Evolutionary conservation across 495 filamentous ascomycete species (phyloP), one percentile per base, ranked within the genome.

Genomic region (Recurvomyces mirabilis): DNA sequence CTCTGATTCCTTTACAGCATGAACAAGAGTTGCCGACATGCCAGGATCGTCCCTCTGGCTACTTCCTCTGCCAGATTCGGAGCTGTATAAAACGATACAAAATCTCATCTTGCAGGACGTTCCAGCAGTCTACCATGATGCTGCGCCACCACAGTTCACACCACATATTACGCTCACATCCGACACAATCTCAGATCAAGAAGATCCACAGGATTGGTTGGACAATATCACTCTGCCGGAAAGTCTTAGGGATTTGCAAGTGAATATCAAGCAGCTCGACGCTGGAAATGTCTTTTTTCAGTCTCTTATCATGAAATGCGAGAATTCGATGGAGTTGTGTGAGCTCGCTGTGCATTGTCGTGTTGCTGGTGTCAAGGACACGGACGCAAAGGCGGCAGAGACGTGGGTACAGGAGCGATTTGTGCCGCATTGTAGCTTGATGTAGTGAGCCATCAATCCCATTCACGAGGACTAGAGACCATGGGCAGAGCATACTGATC

Each of bases 111-210:
- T 40, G 21, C 25, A 26, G 9, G 41, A 55, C 30, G 49, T 60
- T 43, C 42, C 30, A 17, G 57, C 54, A 3, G 12, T 34, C 48
- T 47, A 38, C 34, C 30, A 43, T 17, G 26, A 40, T 28, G 11
- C 32, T 17, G 44, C 50, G 11, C 40, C 49, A 10, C 53, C 55
- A 19, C 15, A 36, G 14, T 64, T 64, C 46, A 20, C 52, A 22
- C 61, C 61, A 4, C 61, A 64, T 29, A 25, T 64, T 7, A 64
- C 61, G 5, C 38, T 64, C 10, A 64, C 61, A 11, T 55, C 57
- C 24, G 49, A 57, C 20, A 57, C 57, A 15, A 5, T 42, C 3
- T 31, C 55, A 0, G 32, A 47, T 5, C 5, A 37, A n/a, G 47
- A 47, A n/a, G 41, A 21, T 20, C 43, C 60, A 13, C 61, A 61